Base-by-base conservation (phyloP, 306 rosid species). In the Hylodesmum podocarpum region DNA sequence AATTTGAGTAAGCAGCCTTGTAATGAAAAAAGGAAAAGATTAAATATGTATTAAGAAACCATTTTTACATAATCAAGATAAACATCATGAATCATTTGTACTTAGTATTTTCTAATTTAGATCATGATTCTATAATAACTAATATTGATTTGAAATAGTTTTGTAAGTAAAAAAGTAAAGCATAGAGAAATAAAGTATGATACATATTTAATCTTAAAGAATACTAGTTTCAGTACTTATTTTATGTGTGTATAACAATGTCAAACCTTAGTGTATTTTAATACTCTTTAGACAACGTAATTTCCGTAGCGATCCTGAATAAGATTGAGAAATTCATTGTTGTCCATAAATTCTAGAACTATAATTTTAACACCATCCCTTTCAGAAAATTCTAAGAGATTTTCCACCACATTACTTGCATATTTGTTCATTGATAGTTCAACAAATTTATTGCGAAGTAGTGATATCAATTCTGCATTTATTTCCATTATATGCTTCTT, bases 371-470 rank as follows among this genome's bases (percentile, higher is more conserved):
- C 77, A 39, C 11, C 10, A 0, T 14, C 6, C n/a, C 15, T 37
- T 6, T 62, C 39, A 21, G 67, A 41, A 25, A 0, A 58, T 47
- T 0, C 15, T 29, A 88, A 6, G 49, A 73, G 70, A 41, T 5
- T 13, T 70, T 88, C 83, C 4, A 88, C 84, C 24, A 90, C 90
- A 72, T 88, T 78, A 66, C 90, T 86, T 1, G 83, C 87, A 70
- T 51, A 3, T 58, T 66, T 86, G 77, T 86, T 25, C 88, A 64
- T 76, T 2, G 87, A 88, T 1, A 90, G 80, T 8, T n/a, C 12
- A 47, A 54, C 81, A 46, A 57, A 83, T 0, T 13, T 47, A 1
- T 82, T 85, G 1, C 3, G 3, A 33, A 87, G 85, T 2, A 13
- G 16, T 4, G 5, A 19, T 27, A 70, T 11, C 7, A 87, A 46